phyloP scores from a whole-genome alignment of 192 early-diverging fungal species.

The Diversispora eburnea region DNA sequence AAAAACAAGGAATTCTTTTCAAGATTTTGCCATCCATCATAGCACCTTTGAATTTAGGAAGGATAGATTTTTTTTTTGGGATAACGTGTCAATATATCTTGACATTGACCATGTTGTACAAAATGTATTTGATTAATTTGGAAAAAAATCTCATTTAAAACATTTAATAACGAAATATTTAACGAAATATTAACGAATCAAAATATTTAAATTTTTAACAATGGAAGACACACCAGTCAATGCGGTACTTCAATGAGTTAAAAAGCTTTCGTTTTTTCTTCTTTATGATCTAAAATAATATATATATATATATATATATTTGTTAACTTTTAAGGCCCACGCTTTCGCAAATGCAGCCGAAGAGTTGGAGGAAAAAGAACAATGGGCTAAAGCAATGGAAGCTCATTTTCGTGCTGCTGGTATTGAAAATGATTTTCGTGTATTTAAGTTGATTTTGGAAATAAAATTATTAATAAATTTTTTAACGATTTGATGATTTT shows the following conservation, averaged over 20 bases:
- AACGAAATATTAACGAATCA: no score
- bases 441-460: background rate
- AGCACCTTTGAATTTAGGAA: constrained; percentile 10
- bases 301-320: no score
- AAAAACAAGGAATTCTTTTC: constrained; percentile 19
- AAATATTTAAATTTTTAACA: no score
- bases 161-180: no score
- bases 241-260: background rate
- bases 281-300: background rate
- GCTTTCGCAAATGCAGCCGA: constrained; percentile 62
- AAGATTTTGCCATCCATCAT: constrained; percentile 17
- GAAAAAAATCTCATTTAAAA: no score
- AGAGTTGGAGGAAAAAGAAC: constrained; percentile 52
- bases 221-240: constrained; percentile 25
- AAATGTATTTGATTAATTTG: no score
- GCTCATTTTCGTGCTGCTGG: constrained; percentile 68
- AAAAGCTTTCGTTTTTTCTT: background rate
- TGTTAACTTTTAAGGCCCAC: constrained; percentile 50
- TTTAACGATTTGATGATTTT: background rate
- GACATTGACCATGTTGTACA: no score
- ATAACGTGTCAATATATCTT: background rate
- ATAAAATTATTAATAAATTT: background rate
- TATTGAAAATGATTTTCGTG: constrained; percentile 27
- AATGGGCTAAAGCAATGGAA: constrained; percentile 56
- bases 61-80: constrained; percentile 9